Conservation (phyloP, 345 rosid genomes). For the Hevea brasiliensis region DNA sequence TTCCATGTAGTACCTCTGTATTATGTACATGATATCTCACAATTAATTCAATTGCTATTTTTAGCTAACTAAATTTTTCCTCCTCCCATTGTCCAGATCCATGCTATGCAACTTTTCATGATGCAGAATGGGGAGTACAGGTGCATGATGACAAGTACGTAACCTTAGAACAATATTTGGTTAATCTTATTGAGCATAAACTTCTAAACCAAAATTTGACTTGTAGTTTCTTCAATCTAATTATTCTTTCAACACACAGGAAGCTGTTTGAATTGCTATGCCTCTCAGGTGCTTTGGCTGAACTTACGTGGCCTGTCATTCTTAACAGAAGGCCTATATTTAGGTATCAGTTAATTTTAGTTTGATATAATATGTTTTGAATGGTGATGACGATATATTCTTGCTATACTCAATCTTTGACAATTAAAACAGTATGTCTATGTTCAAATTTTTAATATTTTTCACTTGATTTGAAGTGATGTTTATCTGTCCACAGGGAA, state of each 20-base stretch:
- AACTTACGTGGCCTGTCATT: conserved; percentile 64
- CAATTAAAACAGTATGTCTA: not conserved
- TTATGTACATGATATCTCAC: no score
- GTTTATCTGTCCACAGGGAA: conserved; percentile 46
- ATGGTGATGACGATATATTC: not conserved
- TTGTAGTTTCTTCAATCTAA: conserved; percentile 4
- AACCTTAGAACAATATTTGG: conserved; percentile 1
- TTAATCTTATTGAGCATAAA: not conserved
- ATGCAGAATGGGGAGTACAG: conserved; percentile 45
- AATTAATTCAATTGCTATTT: no score
- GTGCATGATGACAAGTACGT: conserved; percentile 68
- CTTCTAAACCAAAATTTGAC: not conserved
- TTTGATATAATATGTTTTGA: not conserved
- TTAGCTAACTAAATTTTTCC: not conserved
- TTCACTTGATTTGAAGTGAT: not conserved
- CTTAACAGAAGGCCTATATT: conserved; percentile 59
- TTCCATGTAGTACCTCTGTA: not conserved
- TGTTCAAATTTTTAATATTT: not conserved
- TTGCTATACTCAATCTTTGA: not conserved
- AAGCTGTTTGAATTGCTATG: conserved; percentile 68
- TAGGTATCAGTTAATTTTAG: conserved; percentile 37
- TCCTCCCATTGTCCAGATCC: not conserved
- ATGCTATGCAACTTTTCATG: conserved; percentile 18
- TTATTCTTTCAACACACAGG: conserved; percentile 40
- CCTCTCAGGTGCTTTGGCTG: conserved; percentile 55